Evolutionary conservation across 2,329 filamentous ascomycete species (phyloP), one percentile per base, ranked within the genome.

Genomic region (Epicoccum sorghinum): DNA sequence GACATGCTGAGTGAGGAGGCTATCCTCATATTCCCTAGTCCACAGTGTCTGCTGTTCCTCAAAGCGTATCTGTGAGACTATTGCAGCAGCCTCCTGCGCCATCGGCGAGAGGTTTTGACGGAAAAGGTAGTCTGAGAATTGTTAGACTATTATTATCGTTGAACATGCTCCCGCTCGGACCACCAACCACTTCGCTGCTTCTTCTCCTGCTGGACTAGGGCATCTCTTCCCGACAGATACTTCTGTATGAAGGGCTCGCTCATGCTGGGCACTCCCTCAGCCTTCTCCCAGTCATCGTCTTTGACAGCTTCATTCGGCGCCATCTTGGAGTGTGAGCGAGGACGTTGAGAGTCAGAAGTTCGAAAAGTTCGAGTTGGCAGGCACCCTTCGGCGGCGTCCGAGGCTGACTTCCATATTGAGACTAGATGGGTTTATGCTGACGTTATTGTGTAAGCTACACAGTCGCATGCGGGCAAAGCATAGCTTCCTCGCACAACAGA

Each of bases 191-290:
- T 92, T 55, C 93, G 86, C 67, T 90, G 84, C 66, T 87, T 89
- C 75, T 90, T 88, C 74, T 98, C 95, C 70, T 96, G 84, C 14
- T 82, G 81, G 52, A 96, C 89, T 47, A 98, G 82, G 24, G 86
- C 86, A 64, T 88, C 83, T 45, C 93, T 85, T 22, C 91, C 91
- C 38, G 85, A 77, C 35, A 96, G 78, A 69, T 96, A 97, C 71
- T 93, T 86, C 65, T 91, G 86, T 41, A 97, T 83, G 73, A 96
- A 92, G 0, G 88, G 86, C 65, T 96, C 91, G 8, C 84, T 75
- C 23, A 74, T 63, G 38, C 61, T 69, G 3, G 74, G 74, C 9
- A 76, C 72, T 45, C 79, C 78, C 57, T 78, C 71, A 35, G 73
- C 72, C 52, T 73, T 60, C 45, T 71, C 69, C 73, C 74, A 80